Conservation (phyloP, 1,284 basidiomycete genomes). For the Sanghuangporus baumii region DNA sequence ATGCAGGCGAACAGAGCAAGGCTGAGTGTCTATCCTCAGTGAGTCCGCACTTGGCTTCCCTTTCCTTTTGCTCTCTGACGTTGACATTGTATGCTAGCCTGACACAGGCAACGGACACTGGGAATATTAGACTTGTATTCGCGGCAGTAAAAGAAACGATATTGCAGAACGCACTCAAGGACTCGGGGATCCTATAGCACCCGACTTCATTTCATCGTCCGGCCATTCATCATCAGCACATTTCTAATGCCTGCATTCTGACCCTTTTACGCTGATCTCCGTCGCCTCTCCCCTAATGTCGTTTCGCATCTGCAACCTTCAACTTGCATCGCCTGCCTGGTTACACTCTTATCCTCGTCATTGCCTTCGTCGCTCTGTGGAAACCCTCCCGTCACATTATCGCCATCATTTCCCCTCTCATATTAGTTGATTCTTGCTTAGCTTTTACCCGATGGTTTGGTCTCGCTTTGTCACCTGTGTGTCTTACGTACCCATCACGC, state of each 20-base stretch:
- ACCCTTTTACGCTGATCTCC: too few relatives aligned
- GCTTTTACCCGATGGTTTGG: not conserved
- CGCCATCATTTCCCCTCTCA: not conserved
- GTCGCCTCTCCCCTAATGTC: not conserved
- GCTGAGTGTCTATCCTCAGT: constrained; percentile 92
- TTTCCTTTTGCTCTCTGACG: constrained; percentile 5
- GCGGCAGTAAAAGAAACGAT: constrained; percentile 99
- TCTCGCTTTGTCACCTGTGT: not conserved
- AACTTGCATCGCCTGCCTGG: not conserved
- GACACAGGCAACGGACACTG: constrained; percentile 77
- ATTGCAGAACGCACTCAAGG: constrained; percentile 81
- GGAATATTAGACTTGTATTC: constrained; percentile 86
- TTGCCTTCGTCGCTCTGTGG: not conserved
- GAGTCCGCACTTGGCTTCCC: constrained; percentile 29
- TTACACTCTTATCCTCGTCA: not conserved
- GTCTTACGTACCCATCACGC: not conserved
- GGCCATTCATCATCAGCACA: not conserved
- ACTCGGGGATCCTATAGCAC: constrained; percentile 66
- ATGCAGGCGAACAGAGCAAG: constrained; percentile 91
- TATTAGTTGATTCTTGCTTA: not conserved
- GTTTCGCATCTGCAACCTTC: not conserved
- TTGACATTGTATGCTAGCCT: constrained; percentile 38
- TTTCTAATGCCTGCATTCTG: not conserved
- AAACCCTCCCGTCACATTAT: not conserved
- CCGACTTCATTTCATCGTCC: not conserved